Base-by-base conservation (phyloP, 768 basidiomycete genomes). In the Hygrophoropsis aurantiaca region DNA sequence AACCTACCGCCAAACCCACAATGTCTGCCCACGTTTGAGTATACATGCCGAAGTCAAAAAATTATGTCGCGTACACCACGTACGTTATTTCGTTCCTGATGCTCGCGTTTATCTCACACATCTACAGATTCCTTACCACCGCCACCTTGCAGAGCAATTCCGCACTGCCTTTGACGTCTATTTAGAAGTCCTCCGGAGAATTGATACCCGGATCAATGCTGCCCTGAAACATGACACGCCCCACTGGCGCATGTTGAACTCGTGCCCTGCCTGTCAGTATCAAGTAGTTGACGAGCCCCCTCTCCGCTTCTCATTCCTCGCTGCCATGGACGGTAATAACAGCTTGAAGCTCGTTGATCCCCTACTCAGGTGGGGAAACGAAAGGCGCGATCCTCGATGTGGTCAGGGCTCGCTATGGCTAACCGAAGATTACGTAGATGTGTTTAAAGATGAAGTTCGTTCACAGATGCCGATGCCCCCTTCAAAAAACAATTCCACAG, bases 181-280 rank as follows among this genome's bases (percentile, higher is more conserved):
- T 35, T 35, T 56, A 20, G 35, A 47, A 19, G 39, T 55, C 10
- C 46, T 47, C 13, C 33, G 39, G 15, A n/a, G 9, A 8, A 46
- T 56, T 2, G 16, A 55, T 16, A n/a, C 19, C 4, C 19, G 27
- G 11, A 35, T 55, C 16, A 45, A 39, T 15, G 39, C 7, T 35
- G 54, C 42, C 13, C 42, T 55, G 4, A 40, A 50, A 13, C 13
- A 42, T 3, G 18, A 48, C 8, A 24, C 7, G 23, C 49, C 51
- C 15, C 15, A 52, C 32, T 52, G 46, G 51, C 24, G 42, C 13
- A 9, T 13, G 2, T 37, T 33, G 41, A 33, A 54, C 34, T 24
- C 27, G 8, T 53, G 53, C 27, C 36, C 45, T 16, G 24, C 49
- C n/a, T 54, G 53, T 32, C 35, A n/a, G 16, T 54, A 56, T 16